Evolutionary conservation across 805 yeast genomes (phyloP).

Genomic region (Scheffersomyces ergatensis): DNA sequence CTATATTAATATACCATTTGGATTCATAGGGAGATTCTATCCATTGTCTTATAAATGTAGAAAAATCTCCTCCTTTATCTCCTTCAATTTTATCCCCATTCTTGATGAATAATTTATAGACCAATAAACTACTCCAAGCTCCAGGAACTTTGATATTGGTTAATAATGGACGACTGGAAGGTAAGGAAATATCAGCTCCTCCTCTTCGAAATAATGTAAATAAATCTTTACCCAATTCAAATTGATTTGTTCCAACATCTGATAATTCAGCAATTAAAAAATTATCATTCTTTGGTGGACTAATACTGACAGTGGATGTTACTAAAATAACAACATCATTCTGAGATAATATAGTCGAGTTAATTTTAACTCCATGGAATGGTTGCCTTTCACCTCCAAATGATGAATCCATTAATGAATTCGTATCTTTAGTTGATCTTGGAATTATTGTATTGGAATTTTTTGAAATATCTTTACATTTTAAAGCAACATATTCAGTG

Average conservation of each 20-base stretch:
- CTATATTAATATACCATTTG: conserved; percentile 69
- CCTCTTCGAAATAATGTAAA: conserved; percentile 38
- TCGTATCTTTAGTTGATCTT: conserved; percentile 37
- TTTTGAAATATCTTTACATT: conserved; percentile 45
- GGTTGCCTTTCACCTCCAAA: conserved; percentile 49
- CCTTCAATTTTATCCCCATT: conserved; percentile 2
- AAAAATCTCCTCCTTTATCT: conserved; percentile 27
- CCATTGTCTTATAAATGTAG: conserved; percentile 70
- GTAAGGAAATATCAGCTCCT: conserved; percentile 40
- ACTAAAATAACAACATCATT: conserved; percentile 52
- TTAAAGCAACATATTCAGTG: conserved; percentile 29
- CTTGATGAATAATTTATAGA: conserved; percentile 41
- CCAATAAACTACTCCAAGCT: conserved; percentile 61
- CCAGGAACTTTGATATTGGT: conserved; percentile 50
- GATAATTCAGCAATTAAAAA: conserved; percentile 39
- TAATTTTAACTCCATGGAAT: conserved; percentile 46
- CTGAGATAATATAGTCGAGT: conserved; percentile 29
- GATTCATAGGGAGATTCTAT: conserved; percentile 65
- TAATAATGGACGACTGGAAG: conserved; percentile 42
- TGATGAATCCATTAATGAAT: conserved; percentile 51
- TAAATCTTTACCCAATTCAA: conserved; percentile 24
- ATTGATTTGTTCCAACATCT: conserved; percentile 16
- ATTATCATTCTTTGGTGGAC: conserved; percentile 12
- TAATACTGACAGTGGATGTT: background rate
- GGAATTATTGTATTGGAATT: conserved; percentile 46